Evolutionary conservation across 108 stramenopile genomes (phyloP).

Genomic region (Discostella stelligeroides): DNA sequence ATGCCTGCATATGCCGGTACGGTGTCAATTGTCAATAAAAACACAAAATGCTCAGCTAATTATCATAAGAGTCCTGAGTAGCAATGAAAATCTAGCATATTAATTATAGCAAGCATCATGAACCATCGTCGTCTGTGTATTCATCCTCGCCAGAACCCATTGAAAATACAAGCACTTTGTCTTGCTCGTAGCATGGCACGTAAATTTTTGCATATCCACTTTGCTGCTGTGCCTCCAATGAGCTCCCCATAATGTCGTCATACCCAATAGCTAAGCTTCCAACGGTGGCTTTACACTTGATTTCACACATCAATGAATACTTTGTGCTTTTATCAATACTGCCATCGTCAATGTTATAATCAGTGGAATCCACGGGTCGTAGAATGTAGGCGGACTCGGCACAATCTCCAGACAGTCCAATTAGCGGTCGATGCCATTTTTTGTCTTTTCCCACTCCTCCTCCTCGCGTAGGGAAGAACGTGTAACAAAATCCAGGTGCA

Average conservation of each 20-base stretch:
- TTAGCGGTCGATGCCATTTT: constrained; percentile 80
- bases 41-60: too few relatives aligned
- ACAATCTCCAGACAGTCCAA: constrained; percentile 94
- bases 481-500: constrained; percentile 93
- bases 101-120: neutral
- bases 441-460: constrained; percentile 44
- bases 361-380: constrained; percentile 64
- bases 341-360: constrained; percentile 3
- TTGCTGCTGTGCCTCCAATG: constrained; percentile 67
- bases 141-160: constrained; percentile 23
- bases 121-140: constrained; percentile 1
- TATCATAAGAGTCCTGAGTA: too few relatives aligned
- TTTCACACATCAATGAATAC: constrained; percentile 91
- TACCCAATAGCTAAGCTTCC: constrained; percentile 92
- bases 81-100: too few relatives aligned
- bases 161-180: constrained; percentile 64
- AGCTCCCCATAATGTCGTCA: constrained; percentile 78
- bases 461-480: constrained; percentile 83
- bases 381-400: constrained; percentile 96
- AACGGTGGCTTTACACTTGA: constrained; percentile 91
- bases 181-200: constrained; percentile 92
- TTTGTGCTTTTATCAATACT: constrained; percentile 53
- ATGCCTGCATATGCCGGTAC: too few relatives aligned
- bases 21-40: too few relatives aligned
- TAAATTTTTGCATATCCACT: constrained; percentile 93